These are phyloP conservation scores for Linderniella brevidens DNA, from an alignment of 257 asterid genomes.

Conservation along the genomic window DNA sequence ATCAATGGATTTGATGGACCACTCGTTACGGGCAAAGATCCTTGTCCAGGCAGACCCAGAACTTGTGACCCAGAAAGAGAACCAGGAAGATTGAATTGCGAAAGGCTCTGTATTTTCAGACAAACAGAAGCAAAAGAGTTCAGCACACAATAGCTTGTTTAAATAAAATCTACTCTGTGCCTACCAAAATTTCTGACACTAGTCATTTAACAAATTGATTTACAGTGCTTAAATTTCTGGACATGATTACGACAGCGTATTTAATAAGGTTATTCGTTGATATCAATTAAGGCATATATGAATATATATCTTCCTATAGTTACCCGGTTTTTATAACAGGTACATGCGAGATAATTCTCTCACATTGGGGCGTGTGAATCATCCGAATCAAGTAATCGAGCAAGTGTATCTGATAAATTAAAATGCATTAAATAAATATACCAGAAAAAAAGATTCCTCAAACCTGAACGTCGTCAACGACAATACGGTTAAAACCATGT, in stretches of 20 bases:
- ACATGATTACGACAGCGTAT: too few species aligned
- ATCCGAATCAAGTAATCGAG: constrained; percentile 1
- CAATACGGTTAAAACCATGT: constrained; percentile 92
- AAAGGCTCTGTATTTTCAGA: constrained; percentile 53
- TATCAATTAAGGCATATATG: too few species aligned
- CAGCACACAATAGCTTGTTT: background rate
- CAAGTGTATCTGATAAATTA: too few species aligned
- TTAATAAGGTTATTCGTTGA: too few species aligned
- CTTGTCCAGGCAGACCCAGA: constrained; percentile 44
- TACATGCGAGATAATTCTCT: too few species aligned
- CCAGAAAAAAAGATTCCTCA: too few species aligned
- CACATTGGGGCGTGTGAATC: background rate
- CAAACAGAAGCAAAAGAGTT: background rate
- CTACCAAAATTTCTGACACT: background rate
- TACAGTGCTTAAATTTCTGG: too few species aligned
- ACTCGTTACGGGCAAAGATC: constrained; percentile 27
- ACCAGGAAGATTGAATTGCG: constrained; percentile 76
- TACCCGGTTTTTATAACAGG: too few species aligned
- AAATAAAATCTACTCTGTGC: too few species aligned
- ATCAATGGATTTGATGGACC: constrained; percentile 26
- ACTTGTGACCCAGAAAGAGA: constrained; percentile 50
- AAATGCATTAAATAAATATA: too few species aligned
- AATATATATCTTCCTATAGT: too few species aligned
- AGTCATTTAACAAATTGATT: too few species aligned
- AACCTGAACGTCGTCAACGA: constrained; percentile 98